Evolutionary conservation across 345 rosid species (phyloP), one percentile per base, ranked within the genome.

Genomic region (Eucalyptus curtisii): DNA sequence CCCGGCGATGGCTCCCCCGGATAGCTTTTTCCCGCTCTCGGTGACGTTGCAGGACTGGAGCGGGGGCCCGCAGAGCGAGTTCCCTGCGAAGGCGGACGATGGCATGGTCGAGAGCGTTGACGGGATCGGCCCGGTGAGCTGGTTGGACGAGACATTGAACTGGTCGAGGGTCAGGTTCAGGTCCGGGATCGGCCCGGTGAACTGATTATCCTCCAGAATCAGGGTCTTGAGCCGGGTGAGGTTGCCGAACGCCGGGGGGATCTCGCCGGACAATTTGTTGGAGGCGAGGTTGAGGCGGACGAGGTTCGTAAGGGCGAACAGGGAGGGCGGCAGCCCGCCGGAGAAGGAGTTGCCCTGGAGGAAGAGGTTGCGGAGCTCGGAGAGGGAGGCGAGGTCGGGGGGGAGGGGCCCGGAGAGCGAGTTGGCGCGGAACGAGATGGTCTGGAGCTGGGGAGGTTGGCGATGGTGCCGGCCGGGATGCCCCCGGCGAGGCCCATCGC

Each of bases 301-400:
- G 88, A 93, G 89, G 55, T 91, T 89, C 89, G 37, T 82, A 87
- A 93, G 86, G 50, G 61, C 40, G 90, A 92, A 93, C 86, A 93
- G 55, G 85, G 82, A 93, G 7, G 55, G 89, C 76, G 99, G 99
- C 90, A 96, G 90, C 66, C 92, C 94, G 30, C 99, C 99, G 45
- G 97, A 92, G 89, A 97, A 96, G 90, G 91, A 90, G 92, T 96
- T 96, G 85, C 90, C 93, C 89, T 94, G 98, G 90, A 97, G 93
- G 92, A 87, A 96, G 89, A 97, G 95, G 91, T 94, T 86, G 44
- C 91, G 94, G 53, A 97, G 96, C 66, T 95, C 91, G 87, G 92
- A 89, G 88, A 97, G 94, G 87, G 92, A 89, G 45, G 94, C 88
- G 30, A 96, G 88, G 87, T 97, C 99, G 40, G 96, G 91, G 24